Percentiles rank a stretch among this genome's conserved stretches.
Conservation (phyloP, 2,329 filamentous ascomycete genomes). For the Fusarium sp. region DNA sequence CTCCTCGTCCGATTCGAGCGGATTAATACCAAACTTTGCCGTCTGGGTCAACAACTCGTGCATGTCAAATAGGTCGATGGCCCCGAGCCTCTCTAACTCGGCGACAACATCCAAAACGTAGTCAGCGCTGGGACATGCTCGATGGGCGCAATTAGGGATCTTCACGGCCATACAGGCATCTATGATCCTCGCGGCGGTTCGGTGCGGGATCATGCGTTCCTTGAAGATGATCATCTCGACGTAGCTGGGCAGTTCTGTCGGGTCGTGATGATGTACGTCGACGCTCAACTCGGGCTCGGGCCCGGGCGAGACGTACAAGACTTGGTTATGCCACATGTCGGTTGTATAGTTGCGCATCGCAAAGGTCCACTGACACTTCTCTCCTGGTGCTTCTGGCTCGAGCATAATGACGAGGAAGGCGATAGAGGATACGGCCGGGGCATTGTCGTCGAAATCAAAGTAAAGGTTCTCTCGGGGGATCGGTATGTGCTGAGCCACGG, state of each 20-base stretch:
- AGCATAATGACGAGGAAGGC: not conserved
- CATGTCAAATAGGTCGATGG: not conserved
- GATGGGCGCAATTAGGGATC: not conserved
- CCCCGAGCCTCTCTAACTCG: not conserved
- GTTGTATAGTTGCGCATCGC: not conserved
- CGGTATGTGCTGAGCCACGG: not conserved
- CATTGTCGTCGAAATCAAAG: not conserved
- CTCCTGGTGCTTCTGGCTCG: not conserved
- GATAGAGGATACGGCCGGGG: not conserved
- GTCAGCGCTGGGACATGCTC: not conserved
- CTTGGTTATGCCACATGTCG: not conserved
- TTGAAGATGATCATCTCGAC: not conserved
- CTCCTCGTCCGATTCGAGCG: not conserved
- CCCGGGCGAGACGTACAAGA: not conserved
- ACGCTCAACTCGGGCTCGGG: not conserved
- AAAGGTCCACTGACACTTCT: not conserved
- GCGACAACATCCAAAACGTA: not conserved
- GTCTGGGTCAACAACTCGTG: not conserved
- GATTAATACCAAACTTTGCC: not conserved
- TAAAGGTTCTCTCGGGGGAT: not conserved
- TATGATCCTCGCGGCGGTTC: not conserved
- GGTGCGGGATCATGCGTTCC: not conserved
- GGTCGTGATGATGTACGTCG: not conserved
- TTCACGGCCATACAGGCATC: not conserved
- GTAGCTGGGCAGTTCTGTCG: not conserved